Evolutionary conservation across 2,329 filamentous ascomycete genomes (phyloP), one percentile per base, ranked within the genome.

Genomic region (Trichoderma pleuroti): DNA sequence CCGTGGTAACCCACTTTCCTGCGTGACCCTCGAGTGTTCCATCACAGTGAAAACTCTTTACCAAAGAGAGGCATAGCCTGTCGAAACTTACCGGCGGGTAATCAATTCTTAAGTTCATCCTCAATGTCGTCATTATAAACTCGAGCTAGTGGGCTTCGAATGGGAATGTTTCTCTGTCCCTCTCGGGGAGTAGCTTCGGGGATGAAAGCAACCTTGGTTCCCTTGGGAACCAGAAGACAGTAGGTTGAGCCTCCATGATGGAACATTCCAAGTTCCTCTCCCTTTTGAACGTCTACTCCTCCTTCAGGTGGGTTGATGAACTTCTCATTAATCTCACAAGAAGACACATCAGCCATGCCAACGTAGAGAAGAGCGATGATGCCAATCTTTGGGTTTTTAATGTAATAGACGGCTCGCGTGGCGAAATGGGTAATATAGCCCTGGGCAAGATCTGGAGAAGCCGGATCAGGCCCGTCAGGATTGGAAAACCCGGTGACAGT

Each of bases 251-350:
- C 91, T 24, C 91, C 91, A 75, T 89, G 92, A 76, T 92, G 91
- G 80, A 93, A 93, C 90, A 91, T 92, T 39, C 90, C 91, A 30
- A 90, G 82, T 80, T 92, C 81, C 16, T 92, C 87, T 9, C 91
- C 91, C 81, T 92, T 92, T 5, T 61, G 4, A 16, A 68, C 56
- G 1, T n/a, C 12, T 3, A 0, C 6, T 34, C 30, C 56, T 1
- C 24, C 32, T 3, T 34, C 30, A 5, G 1, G 75, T 69, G 1
- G 1, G 4, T 34, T 65, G 56, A 10, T 12, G 9, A 11, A 76
- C 26, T 65, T 73, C 1, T 65, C 24, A 54, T 81, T 80, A 21
- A 93, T 78, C 69, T 85, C 84, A 75, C 90, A 92, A 0, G 89
- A 89, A 54, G 86, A 89, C 5, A 92, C 90, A 77, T 93, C 91